Evolutionary conservation across 129 eudicot genomes (phyloP), one percentile per base, ranked within the genome.

Genomic region (Escallonia rubra): DNA sequence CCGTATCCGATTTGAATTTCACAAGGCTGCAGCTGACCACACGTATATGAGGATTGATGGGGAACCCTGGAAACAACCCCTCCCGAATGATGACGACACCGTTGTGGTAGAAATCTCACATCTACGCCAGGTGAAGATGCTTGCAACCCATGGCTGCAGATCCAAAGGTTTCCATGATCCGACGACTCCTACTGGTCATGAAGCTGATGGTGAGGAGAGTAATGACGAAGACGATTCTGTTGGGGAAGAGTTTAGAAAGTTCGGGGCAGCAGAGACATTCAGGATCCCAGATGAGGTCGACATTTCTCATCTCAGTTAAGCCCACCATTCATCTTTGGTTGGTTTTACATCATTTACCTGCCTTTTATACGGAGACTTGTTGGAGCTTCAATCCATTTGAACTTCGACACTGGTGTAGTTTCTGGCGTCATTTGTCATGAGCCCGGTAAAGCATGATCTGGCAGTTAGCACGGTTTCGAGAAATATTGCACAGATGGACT

Each of bases 31-130:
- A 34, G 86, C 95, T 1, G 87, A 74, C 23, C 81, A 85, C 60
- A 86, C 98, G 43, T 92, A 61, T 68, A 92, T 92, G 98, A 79
- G 98, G 73, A 89, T 92, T 57, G 98, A 92, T 44, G 98, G 98
- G 40, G 98, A 92, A 57, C 98, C 98, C 7, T 92, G 98, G 96
- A 89, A 86, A 72, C 98, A 92, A 50, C 98, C 98, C 34, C 95
- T 89, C 23, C 98, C 96, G 4, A 73, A 66, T 10, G 84, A 89
- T 13, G 98, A 92, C 61, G 96, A 86, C 74, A 86, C 90, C 3
- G 95, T 86, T 14, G 83, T 85, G 63, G 91, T 92, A 13, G 96
- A 89, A 71, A 92, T 92, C 53, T 86, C 95, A 0, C 86, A 87
- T 68, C 81, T 68, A 55, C 76, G 95, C 39, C 88, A 81, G 59